phyloP scores from a whole-genome alignment of 2,329 filamentous ascomycete genomes.

The Calonectria pteridis region DNA sequence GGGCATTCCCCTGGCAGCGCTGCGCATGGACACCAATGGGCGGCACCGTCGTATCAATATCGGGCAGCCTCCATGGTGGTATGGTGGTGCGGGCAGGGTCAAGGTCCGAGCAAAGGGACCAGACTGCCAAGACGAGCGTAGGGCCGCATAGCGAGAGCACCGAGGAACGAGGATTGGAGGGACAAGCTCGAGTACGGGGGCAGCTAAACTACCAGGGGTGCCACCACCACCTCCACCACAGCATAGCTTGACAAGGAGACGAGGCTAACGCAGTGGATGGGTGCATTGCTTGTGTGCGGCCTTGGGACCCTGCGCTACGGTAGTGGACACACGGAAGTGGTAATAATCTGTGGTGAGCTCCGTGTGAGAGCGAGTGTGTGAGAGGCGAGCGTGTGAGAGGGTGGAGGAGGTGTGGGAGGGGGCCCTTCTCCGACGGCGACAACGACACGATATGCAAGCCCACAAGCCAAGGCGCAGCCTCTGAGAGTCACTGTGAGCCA shows the following conservation, averaged over 20 bases:
- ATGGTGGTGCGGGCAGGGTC: not conserved
- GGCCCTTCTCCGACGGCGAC: not conserved
- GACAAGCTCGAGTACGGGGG: not conserved
- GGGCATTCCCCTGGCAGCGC: slow-evolving; percentile 27
- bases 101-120: slow-evolving; percentile 21
- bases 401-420: not conserved
- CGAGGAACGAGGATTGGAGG: not conserved
- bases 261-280: not conserved
- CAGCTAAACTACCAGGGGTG: not conserved
- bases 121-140: not conserved
- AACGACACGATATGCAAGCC: slow-evolving; percentile 6
- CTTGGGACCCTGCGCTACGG: slow-evolving; percentile 6
- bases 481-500: slow-evolving; percentile 2
- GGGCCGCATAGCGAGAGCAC: not conserved
- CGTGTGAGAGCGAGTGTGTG: not conserved
- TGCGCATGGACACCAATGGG: slow-evolving; percentile 21
- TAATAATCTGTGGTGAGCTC: slow-evolving; percentile 6
- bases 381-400: not conserved
- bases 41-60: slow-evolving; percentile 23
- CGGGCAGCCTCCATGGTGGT: not conserved
- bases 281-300: not conserved
- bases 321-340: slow-evolving; percentile 8
- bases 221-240: not conserved
- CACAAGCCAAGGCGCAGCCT: not conserved
- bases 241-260: not conserved